phyloP scores from a whole-genome alignment of 805 yeast species.

The Brettanomyces sp. region DNA sequence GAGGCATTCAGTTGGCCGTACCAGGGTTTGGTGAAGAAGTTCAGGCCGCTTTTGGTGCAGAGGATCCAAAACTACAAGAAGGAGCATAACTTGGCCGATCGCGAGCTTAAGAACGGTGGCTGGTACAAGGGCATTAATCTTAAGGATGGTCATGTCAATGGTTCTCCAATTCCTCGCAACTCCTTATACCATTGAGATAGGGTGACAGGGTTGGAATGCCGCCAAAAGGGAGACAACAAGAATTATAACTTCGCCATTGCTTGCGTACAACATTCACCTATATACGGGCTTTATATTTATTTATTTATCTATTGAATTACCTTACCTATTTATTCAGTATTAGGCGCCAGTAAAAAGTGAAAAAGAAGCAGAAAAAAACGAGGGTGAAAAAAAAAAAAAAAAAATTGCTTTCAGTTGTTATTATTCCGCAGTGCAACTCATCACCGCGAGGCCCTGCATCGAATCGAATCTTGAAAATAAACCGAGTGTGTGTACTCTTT shows the following conservation, averaged over 20 bases:
- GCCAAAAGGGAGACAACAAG: too few relatives aligned
- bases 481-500: too few relatives aligned
- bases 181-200: conserved; percentile 22
- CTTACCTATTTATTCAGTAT: background rate
- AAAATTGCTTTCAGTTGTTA: too few relatives aligned
- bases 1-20: conserved; percentile 94
- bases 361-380: too few relatives aligned
- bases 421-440: too few relatives aligned
- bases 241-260: too few relatives aligned
- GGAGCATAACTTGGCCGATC: conserved; percentile 27
- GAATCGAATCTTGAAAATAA: too few relatives aligned
- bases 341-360: too few relatives aligned
- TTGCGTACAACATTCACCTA: background rate
- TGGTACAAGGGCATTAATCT: conserved; percentile 60
- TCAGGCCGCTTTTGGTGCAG: conserved; percentile 74
- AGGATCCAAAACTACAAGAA: conserved; percentile 57
- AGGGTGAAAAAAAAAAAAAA: too few relatives aligned
- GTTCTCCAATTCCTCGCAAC: conserved; percentile 43
- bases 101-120: conserved; percentile 54
- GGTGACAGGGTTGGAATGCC: background rate
- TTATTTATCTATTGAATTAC: background rate
- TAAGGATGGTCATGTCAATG: conserved; percentile 54
- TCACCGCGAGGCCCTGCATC: too few relatives aligned
- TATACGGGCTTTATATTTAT: background rate
- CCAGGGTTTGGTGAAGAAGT: conserved; percentile 78